A percentile compares a stretch with the other conserved stretches of the same genome.
phyloP scores from a whole-genome alignment of 2,329 filamentous ascomycete genomes.

The Domatiomyces globalis region DNA sequence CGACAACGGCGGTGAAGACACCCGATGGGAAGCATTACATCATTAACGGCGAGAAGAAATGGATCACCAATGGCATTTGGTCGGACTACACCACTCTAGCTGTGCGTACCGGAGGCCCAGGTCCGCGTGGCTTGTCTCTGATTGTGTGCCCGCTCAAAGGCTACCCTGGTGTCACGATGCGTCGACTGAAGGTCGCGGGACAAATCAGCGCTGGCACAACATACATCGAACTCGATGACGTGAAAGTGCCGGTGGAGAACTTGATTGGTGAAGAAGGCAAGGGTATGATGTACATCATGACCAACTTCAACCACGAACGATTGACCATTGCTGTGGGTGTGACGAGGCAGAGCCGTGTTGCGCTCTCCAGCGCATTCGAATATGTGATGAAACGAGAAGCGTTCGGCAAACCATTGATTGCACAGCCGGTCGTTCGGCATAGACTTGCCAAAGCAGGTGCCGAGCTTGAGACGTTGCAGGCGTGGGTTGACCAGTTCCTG shows the following conservation, averaged over 20 bases:
- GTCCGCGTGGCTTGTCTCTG: constrained; percentile 49
- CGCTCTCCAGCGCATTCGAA: constrained; percentile 43
- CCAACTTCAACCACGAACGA: constrained; percentile 67
- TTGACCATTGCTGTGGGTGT: constrained; percentile 51
- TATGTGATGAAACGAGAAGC: constrained; percentile 53
- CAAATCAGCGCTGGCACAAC: constrained; percentile 55
- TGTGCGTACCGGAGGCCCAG: constrained; percentile 55
- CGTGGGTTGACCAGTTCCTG: constrained; percentile 40
- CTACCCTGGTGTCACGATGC: constrained; percentile 52
- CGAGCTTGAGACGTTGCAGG: constrained; percentile 53
- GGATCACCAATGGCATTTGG: constrained; percentile 65
- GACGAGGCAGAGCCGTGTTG: constrained; percentile 48
- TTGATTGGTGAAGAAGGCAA: constrained; percentile 54
- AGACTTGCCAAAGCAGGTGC: constrained; percentile 55
- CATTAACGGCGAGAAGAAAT: constrained; percentile 61
- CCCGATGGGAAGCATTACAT: constrained; percentile 53
- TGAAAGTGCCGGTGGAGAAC: constrained; percentile 56
- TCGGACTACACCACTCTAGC: constrained; percentile 55
- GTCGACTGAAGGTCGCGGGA: constrained; percentile 52
- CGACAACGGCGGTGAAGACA: constrained; percentile 50
- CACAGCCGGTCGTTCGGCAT: constrained; percentile 60
- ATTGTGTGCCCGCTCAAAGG: constrained; percentile 57
- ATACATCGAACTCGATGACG: constrained; percentile 62
- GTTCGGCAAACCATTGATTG: constrained; percentile 53
- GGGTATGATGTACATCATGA: constrained; percentile 61